phyloP scores from a whole-genome alignment of 495 filamentous ascomycete species.

The Neurospora sp. region DNA sequence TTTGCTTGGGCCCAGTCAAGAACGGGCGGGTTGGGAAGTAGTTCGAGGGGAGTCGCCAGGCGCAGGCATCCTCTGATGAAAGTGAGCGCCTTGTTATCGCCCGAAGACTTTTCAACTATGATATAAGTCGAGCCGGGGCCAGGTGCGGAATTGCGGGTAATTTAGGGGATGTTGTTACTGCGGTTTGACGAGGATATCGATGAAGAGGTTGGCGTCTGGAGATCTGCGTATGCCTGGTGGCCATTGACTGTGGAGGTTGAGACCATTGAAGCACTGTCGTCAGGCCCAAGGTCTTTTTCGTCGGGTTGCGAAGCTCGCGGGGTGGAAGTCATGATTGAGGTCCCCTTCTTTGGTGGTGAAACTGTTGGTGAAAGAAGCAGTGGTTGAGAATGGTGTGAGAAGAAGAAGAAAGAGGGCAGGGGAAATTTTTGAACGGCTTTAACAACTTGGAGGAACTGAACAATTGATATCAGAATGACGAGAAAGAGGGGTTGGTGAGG shows the following conservation, averaged over 20 bases:
- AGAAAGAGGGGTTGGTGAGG: not conserved
- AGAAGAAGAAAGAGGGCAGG: not conserved
- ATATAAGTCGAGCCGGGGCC: not conserved
- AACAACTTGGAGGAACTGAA: not conserved
- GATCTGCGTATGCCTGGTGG: too few species aligned
- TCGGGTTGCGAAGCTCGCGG: not conserved
- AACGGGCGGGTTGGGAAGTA: not conserved
- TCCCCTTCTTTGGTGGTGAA: not conserved
- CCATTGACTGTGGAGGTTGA: not conserved
- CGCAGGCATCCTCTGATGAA: fast-evolving
- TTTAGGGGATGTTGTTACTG: not conserved
- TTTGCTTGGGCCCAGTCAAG: not conserved
- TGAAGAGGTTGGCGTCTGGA: not conserved
- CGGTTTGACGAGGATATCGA: not conserved
- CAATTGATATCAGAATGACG: not conserved
- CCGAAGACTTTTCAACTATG: not conserved
- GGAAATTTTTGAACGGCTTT: not conserved
- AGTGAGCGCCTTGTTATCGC: too few species aligned
- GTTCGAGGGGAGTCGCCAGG: not conserved
- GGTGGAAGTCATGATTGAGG: not conserved
- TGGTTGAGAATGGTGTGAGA: not conserved
- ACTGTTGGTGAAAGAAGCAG: not conserved
- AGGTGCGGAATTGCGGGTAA: not conserved
- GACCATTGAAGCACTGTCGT: not conserved
- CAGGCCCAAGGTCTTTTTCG: not conserved